phyloP scores from a whole-genome alignment of 164 flowering plant genomes.

The Houttuynia cordata region DNA sequence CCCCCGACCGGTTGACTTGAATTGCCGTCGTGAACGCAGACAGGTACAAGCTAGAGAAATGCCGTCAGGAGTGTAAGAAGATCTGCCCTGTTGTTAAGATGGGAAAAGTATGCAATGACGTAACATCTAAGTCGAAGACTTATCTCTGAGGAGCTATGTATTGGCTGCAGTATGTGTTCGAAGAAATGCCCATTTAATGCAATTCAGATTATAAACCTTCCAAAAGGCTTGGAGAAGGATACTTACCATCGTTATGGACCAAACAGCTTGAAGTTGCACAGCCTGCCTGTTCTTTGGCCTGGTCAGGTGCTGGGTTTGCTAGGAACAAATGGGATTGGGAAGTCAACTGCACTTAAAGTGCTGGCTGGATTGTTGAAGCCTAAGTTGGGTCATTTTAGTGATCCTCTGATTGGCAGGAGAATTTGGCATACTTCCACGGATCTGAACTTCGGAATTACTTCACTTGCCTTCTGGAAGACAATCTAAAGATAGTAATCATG shows the following conservation, averaged over 20 bases:
- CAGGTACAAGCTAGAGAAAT: constrained; percentile 91
- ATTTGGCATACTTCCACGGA: constrained; percentile 88
- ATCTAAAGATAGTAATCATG: constrained; percentile 91
- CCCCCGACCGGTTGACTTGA: constrained; percentile 85
- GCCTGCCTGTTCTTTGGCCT: constrained; percentile 97
- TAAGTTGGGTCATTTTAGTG: constrained; percentile 91
- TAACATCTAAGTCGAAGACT: constrained; percentile 52
- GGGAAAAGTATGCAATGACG: constrained; percentile 97
- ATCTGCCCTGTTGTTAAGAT: constrained; percentile 92
- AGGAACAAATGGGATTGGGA: constrained; percentile 99
- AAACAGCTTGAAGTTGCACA: constrained; percentile 91
- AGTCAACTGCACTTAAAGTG: constrained; percentile 95
- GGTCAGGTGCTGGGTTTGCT: constrained; percentile 98
- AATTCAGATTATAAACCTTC: constrained; percentile 85
- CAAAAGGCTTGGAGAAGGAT: constrained; percentile 88
- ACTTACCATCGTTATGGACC: constrained; percentile 98
- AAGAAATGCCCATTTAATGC: constrained; percentile 13
- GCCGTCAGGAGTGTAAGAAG: constrained; percentile 90
- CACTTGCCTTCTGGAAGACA: constrained; percentile 91
- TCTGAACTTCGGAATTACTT: constrained; percentile 96
- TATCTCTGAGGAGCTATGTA: constrained; percentile 42
- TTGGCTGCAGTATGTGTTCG: constrained; percentile 99
- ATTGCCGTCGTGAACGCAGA: constrained; percentile 82
- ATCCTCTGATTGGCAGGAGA: constrained; percentile 99
- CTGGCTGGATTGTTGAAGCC: constrained; percentile 97